A percentile compares a stretch with the other conserved stretches of the same genome.
Conservation (phyloP, 2,329 filamentous ascomycete species). For the Aspergillus thermomutatus region DNA sequence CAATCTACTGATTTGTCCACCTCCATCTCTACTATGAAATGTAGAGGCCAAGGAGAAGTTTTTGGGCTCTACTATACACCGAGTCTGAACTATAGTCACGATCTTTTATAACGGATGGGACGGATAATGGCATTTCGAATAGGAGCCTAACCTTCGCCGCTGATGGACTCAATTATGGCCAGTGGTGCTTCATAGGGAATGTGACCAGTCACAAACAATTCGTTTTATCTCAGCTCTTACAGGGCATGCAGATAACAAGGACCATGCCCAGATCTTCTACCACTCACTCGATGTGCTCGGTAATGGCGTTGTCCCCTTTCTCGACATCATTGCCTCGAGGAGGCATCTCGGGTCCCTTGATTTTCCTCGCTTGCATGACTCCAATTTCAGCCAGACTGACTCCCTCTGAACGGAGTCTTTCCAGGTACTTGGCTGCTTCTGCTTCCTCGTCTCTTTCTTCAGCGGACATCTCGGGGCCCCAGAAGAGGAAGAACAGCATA, state of each 20-base stretch:
- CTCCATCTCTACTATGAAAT: no score
- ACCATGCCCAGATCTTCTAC: neutral
- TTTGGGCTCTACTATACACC: no score
- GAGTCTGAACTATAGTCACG: no score
- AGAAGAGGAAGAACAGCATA: slow-evolving; percentile 8
- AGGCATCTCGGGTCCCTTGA: neutral
- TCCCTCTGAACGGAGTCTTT: neutral
- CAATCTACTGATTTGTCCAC: neutral
- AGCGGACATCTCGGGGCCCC: slow-evolving; percentile 27
- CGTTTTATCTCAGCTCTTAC: neutral
- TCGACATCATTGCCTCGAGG: neutral
- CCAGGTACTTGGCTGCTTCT: slow-evolving; percentile 5
- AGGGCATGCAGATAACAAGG: neutral
- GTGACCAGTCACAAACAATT: no score
- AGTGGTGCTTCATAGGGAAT: no score
- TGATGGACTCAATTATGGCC: no score
- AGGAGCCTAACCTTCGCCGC: no score
- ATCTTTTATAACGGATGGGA: no score
- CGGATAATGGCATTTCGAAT: no score
- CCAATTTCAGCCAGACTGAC: neutral
- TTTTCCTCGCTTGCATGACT: neutral
- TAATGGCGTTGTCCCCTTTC: neutral
- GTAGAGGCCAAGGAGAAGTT: no score
- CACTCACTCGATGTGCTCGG: neutral
- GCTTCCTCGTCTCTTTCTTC: slow-evolving; percentile 25